Base-by-base conservation (phyloP, 352 stramenopile genomes). In the Phytophthora europaea region DNA sequence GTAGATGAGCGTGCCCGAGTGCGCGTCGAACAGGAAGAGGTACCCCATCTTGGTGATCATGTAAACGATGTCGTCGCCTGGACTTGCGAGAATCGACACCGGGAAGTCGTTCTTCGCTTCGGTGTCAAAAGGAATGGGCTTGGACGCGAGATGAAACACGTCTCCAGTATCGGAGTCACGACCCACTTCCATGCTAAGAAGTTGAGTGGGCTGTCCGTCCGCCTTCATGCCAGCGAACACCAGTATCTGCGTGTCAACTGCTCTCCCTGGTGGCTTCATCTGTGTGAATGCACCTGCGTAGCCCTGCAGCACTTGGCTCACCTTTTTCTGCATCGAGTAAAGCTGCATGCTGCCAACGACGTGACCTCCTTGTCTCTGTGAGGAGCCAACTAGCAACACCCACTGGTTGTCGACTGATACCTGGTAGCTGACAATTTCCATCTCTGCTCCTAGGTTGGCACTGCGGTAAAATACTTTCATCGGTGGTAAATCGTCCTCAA, bases 11-110 rank as follows among this genome's bases (percentile, higher is more conserved):
- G 99, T 99, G 67, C 97, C 98, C 34, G 94, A 97, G 84, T 99
- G 94, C 56, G 98, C 94, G 82, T 99, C 98, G 80, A 99, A 99
- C 63, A 99, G 90, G 85, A 99, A 99, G 31, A 99, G 82, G 81
- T 99, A 99, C 45, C 98, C 98, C 93, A 99, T 99, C 91, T 99
- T 99, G 33, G 98, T 99, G 70, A 99, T 95, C 81, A 99, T 93
- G 79, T 99, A 99, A 52, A 99, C 92, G 59, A 99, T 83, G 72
- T 98, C 93, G 66, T 98, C 90, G 50, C 80, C 81, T 6, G 90
- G 83, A 43, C 82, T 95, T 43, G 98, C 84, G 51, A 97, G 78
- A 79, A 99, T 94, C 68, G 89, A 98, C 33, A 99, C 98, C 2
- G 98, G 97, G 84, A 99, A 99, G 80, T 99, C 98, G 26, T 23